Evolutionary conservation across 2,329 filamentous ascomycete genomes (phyloP).

Genomic region (Cylindrodendrum hubeiense): DNA sequence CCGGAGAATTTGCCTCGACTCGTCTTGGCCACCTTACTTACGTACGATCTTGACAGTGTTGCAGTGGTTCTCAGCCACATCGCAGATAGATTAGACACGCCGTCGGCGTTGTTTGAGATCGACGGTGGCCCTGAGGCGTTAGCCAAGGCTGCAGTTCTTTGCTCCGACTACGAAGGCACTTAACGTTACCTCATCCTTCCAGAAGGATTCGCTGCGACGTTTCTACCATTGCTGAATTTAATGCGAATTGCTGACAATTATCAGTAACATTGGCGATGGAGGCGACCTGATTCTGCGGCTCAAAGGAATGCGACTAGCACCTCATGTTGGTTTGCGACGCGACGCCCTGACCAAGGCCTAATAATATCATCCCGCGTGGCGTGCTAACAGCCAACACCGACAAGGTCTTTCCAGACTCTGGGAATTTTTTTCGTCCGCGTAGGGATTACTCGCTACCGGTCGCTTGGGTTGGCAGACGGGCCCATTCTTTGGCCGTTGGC

Average conservation of each 20-base stretch:
- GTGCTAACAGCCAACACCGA: slow-evolving; percentile 11
- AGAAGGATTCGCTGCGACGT: neutral
- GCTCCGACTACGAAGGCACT: neutral
- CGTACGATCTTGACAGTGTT: slow-evolving; percentile 11
- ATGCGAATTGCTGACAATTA: neutral
- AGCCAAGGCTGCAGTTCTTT: slow-evolving; percentile 10
- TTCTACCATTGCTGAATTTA: neutral
- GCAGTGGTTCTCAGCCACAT: slow-evolving; percentile 26
- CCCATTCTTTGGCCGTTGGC: slow-evolving; percentile 1
- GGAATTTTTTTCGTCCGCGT: slow-evolving; percentile 23
- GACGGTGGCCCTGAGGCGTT: slow-evolving; percentile 9
- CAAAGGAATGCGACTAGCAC: neutral
- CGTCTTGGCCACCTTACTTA: slow-evolving; percentile 27
- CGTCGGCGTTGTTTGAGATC: slow-evolving; percentile 10
- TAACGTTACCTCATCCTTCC: neutral
- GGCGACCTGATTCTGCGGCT: neutral
- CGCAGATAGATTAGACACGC: slow-evolving; percentile 31
- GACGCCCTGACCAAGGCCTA: neutral
- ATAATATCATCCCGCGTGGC: neutral
- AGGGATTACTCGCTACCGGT: neutral
- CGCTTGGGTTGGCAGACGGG: neutral
- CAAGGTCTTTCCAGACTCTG: slow-evolving; percentile 1
- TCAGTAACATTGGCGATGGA: neutral
- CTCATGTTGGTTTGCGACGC: neutral
- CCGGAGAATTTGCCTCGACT: slow-evolving; percentile 25